Base-by-base conservation (phyloP, 148 eudicot genomes). In the Simmondsia chinensis region DNA sequence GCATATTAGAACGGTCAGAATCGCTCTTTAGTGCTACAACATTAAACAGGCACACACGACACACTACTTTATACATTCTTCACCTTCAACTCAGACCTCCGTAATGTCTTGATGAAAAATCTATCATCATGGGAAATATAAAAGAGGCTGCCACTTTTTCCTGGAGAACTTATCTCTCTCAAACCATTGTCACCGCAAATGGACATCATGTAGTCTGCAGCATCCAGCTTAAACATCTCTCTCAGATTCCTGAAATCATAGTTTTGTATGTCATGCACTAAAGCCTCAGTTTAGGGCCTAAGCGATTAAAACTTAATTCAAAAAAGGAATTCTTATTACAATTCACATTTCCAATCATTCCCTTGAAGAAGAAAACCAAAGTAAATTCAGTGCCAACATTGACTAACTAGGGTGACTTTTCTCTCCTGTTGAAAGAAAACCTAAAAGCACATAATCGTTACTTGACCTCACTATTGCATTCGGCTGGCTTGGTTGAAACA, bases 171-270 rank as follows among this genome's bases (percentile, higher is more conserved):
- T 52, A 79, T 72, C 63, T 77, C 96, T 64, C 89, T 77, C 43
- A 93, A 69, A 46, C 89, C 96, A 64, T 93, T 76, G 61, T 86
- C 89, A 16, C 96, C 99, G 56, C 99, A 93, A 18, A 93, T 86
- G 35, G 99, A 93, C 96, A 93, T 86, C 99, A 93, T 93, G 66
- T 86, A 93, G 31, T 93, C 99, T 33, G 99, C 89, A 63, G 99
- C 86, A 69, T 82, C 76, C 31, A 91, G 59, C 89, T 79, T 86
- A 71, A 91, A 91, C 89, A 91, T 39, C 71, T 82, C 99, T 69
- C 96, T 76, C 79, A 91, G 43, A 54, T 91, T 82, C 89, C 99
- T 89, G 73, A 39, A 44, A 57, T 42, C 38, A 42, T 9, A 14
- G 7, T 22, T 15, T 37, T 9, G 16, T 17, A 36, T 25, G 29